A percentile compares a stretch with the other conserved stretches of the same genome.
phyloP scores from a whole-genome alignment of 345 rosid genomes.

The Rhizophora mangle region DNA sequence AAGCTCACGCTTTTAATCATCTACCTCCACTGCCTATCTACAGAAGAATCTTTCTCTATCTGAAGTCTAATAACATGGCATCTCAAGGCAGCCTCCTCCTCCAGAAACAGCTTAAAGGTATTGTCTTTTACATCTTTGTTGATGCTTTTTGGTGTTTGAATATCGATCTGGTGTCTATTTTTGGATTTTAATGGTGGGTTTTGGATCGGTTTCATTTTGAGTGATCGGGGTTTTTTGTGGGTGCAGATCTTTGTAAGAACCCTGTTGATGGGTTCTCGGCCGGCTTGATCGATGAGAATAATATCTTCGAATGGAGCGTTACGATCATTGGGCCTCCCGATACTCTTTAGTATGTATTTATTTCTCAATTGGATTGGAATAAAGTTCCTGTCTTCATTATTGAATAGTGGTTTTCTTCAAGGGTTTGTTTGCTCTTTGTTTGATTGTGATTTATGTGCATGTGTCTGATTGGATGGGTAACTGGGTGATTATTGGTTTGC shows the following conservation, averaged over 20 bases:
- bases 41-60: slow-evolving; percentile 4
- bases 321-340: slow-evolving; percentile 96
- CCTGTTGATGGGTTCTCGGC: slow-evolving; percentile 98
- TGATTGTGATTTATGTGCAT: not conserved
- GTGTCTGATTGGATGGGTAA: not conserved
- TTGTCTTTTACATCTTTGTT: not conserved
- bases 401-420: not conserved
- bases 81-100: slow-evolving; percentile 95
- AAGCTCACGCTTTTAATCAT: not conserved
- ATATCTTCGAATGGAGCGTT: slow-evolving; percentile 94
- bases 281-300: slow-evolving; percentile 86
- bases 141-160: slow-evolving; percentile 1
- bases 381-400: not conserved
- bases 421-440: not conserved
- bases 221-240: slow-evolving; percentile 21
- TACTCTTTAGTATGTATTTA: slow-evolving; percentile 65
- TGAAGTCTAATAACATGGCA: slow-evolving; percentile 27
- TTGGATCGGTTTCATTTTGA: slow-evolving; percentile 14
- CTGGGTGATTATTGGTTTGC: not conserved
- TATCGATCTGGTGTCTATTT: not conserved
- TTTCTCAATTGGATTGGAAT: not conserved
- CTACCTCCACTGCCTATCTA: not conserved
- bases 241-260: slow-evolving; percentile 92
- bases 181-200: not conserved
- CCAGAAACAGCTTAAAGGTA: slow-evolving; percentile 91